Evolutionary conservation across 2,329 filamentous ascomycete genomes (phyloP).

Genomic region (Botrytis cinerea): DNA sequence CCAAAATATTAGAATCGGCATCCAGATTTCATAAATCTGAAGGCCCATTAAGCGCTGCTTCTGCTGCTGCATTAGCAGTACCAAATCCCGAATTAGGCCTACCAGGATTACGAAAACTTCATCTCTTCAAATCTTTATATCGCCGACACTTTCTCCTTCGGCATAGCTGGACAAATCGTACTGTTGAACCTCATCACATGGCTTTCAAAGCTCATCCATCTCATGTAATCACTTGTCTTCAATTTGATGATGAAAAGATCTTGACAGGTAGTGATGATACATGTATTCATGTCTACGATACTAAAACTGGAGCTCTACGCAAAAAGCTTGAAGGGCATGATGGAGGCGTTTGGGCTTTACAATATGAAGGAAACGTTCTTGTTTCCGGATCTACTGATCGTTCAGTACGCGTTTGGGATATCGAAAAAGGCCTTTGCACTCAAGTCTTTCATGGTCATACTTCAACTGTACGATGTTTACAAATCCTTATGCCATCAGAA

Average conservation of each 20-base stretch:
- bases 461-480: conserved; percentile 91
- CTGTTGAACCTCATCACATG: conserved; percentile 83
- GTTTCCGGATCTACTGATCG: conserved; percentile 96
- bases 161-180: conserved; percentile 86
- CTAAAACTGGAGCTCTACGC: conserved; percentile 83
- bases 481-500: conserved; percentile 81
- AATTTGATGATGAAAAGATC: conserved; percentile 98
- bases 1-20: conserved; percentile 34
- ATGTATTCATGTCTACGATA: conserved; percentile 97
- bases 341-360: conserved; percentile 94
- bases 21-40: conserved; percentile 55
- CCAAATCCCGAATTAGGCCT: conserved; percentile 81
- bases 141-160: conserved; percentile 89
- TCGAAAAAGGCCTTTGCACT: conserved; percentile 86
- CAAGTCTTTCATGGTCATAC: conserved; percentile 98
- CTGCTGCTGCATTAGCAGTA: conserved; percentile 78
- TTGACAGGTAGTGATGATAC: conserved; percentile 97
- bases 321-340: conserved; percentile 90
- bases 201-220: conserved; percentile 95
- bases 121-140: conserved; percentile 95
- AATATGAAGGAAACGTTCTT: conserved; percentile 92
- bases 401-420: conserved; percentile 99
- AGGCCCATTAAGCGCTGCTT: conserved; percentile 83
- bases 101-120: conserved; percentile 75
- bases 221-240: conserved; percentile 95